Percentiles rank a stretch among this genome's conserved stretches.
Conservation (phyloP, 83 land plant species). For the Picea abies region DNA sequence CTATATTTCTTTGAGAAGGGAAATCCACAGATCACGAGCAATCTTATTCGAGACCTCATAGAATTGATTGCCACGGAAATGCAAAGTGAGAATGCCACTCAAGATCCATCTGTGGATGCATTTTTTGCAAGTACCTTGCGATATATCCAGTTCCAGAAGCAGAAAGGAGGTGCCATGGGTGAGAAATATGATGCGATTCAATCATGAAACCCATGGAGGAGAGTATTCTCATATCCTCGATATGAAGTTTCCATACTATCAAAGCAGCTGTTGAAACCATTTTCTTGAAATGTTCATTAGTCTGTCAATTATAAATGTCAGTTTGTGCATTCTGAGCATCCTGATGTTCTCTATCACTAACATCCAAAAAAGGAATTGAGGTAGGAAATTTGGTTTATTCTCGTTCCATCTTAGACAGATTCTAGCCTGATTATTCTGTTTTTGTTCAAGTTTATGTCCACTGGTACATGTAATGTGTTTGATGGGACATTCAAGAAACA, state of each 20-base stretch:
- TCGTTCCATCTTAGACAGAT: background rate
- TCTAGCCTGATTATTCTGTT: background rate
- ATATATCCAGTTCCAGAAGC: slow-evolving; percentile 92
- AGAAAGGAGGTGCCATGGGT: slow-evolving; percentile 81
- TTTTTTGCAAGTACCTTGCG: slow-evolving; percentile 87
- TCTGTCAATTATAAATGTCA: too few relatives aligned
- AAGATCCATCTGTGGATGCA: slow-evolving; percentile 69
- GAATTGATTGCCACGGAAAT: too few relatives aligned
- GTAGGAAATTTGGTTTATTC: background rate
- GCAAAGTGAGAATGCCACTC: slow-evolving; percentile 67
- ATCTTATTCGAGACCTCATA: too few relatives aligned
- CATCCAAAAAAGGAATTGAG: background rate
- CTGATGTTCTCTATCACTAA: too few relatives aligned
- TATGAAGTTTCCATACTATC: too few relatives aligned
- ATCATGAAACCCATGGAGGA: slow-evolving; percentile 20
- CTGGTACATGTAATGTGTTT: background rate
- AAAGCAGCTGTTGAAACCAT: too few relatives aligned
- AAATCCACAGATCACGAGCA: too few relatives aligned
- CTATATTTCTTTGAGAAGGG: too few relatives aligned
- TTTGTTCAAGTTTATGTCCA: background rate
- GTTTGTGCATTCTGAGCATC: too few relatives aligned
- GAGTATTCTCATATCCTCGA: too few relatives aligned
- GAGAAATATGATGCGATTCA: slow-evolving; percentile 85
- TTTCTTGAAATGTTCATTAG: too few relatives aligned
- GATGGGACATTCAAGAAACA: background rate